A percentile compares a stretch with the other conserved stretches of the same genome.
Evolutionary conservation across 306 rosid species (phyloP).

Genomic region (Abrus pulchellus): DNA sequence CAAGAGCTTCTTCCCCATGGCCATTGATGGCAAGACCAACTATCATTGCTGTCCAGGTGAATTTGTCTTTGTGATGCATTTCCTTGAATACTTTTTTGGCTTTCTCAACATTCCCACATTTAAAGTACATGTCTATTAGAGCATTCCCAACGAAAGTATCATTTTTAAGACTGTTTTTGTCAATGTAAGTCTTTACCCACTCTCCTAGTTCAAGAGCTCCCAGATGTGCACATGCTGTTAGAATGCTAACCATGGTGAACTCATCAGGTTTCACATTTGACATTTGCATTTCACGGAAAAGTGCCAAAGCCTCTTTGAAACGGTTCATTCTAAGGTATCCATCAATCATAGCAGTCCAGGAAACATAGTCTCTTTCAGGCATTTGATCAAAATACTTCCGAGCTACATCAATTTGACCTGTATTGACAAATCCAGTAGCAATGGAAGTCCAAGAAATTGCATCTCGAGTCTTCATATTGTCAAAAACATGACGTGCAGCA

Average conservation of each 20-base stretch:
- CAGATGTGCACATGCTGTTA: constrained; percentile 89
- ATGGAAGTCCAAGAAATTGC: constrained; percentile 94
- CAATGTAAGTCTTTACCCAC: constrained; percentile 81
- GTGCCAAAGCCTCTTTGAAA: constrained; percentile 81
- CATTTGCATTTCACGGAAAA: constrained; percentile 85
- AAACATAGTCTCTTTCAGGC: constrained; percentile 79
- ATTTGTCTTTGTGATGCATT: constrained; percentile 80
- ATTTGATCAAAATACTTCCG: constrained; percentile 72
- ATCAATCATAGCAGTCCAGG: constrained; percentile 96
- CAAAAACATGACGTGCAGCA: constrained; percentile 67
- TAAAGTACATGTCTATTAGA: constrained; percentile 85
- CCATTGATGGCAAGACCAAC: constrained; percentile 89
- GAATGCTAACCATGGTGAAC: constrained; percentile 87
- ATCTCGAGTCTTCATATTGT: constrained; percentile 72
- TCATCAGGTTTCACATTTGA: constrained; percentile 82
- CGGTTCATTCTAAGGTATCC: constrained; percentile 72
- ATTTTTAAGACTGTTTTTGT: constrained; percentile 72
- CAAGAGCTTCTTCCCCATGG: constrained; percentile 83
- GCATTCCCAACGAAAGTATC: constrained; percentile 84
- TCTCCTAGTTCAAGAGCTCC: constrained; percentile 95
- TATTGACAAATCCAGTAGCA: constrained; percentile 69
- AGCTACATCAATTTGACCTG: constrained; percentile 72
- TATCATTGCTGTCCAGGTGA: constrained; percentile 89
- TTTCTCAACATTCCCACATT: constrained; percentile 85
- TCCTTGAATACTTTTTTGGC: constrained; percentile 61